Percentiles rank a stretch among this genome's conserved stretches.
These are phyloP conservation scores for Fusarium pilosicola DNA, from an alignment of 2,329 filamentous ascomycete species.

Conservation along the genomic window DNA sequence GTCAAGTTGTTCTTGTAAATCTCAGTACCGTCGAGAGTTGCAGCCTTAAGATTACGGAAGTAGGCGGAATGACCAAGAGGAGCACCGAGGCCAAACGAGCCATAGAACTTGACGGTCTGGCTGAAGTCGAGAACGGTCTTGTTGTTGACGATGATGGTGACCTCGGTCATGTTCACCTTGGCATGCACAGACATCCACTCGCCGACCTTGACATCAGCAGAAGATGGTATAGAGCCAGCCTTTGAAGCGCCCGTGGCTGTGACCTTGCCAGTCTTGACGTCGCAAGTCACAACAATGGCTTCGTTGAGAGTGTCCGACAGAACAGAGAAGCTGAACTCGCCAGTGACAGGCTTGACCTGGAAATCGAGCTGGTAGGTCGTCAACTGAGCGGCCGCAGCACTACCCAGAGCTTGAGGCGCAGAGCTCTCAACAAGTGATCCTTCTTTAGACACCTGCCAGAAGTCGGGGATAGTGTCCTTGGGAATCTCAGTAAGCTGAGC, in stretches of 20 bases:
- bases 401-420: not conserved
- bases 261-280: not conserved
- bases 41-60: not conserved
- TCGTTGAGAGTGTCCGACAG: not conserved
- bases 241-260: not conserved
- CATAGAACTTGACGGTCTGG: not conserved
- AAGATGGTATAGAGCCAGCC: accelerated
- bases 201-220: not conserved
- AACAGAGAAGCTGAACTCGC: not conserved
- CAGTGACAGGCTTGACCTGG: not conserved
- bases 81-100: not conserved
- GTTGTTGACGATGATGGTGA: not conserved
- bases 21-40: not conserved
- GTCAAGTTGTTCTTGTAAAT: not conserved
- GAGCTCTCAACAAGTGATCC: not conserved
- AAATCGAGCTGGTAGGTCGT: not conserved
- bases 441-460: not conserved
- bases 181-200: not conserved
- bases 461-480: not conserved
- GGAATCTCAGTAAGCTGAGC: slow-evolving; percentile 1
- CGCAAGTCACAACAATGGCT: not conserved
- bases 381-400: not conserved
- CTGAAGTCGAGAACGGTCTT: not conserved
- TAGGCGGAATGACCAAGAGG: not conserved
- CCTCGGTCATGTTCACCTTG: not conserved